These are phyloP conservation scores for Cadophora sp. DNA, from an alignment of 2,329 filamentous ascomycete genomes.

Conservation along the genomic window DNA sequence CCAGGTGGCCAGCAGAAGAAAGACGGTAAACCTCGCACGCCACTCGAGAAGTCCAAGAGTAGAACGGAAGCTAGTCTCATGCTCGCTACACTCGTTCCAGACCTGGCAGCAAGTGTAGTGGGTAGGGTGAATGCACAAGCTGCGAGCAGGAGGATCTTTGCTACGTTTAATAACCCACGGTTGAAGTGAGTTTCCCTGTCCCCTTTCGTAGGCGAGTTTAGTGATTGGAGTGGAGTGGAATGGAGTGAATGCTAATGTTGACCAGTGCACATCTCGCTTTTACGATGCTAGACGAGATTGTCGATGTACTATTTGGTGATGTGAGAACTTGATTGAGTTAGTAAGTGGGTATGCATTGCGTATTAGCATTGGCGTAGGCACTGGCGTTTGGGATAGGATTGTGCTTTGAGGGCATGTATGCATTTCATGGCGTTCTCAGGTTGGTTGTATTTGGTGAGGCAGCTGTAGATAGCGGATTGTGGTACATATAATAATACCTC, in stretches of 20 bases:
- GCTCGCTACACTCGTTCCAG: constrained; percentile 87
- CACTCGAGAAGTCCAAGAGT: constrained; percentile 78
- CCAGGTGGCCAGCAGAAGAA: constrained; percentile 67
- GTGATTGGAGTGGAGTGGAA: neutral
- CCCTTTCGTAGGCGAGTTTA: neutral
- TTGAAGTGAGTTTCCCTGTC: constrained; percentile 72
- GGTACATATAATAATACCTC: too few species aligned
- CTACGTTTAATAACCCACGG: constrained; percentile 87
- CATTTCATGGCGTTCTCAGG: constrained; percentile 21
- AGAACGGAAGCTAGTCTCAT: constrained; percentile 88
- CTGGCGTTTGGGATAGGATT: constrained; percentile 4
- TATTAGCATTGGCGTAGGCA: constrained; percentile 7
- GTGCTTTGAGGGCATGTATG: constrained; percentile 11
- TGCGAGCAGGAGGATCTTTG: constrained; percentile 87
- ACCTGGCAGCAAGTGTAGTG: constrained; percentile 91
- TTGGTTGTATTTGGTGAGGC: neutral
- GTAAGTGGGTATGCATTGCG: constrained; percentile 19
- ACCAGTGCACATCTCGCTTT: constrained; percentile 46
- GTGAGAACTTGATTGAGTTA: constrained; percentile 33
- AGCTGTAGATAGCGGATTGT: too few species aligned
- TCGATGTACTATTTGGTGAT: constrained; percentile 46
- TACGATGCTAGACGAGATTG: constrained; percentile 47
- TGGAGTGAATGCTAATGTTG: constrained; percentile 26
- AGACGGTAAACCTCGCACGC: constrained; percentile 62
- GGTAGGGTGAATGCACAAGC: constrained; percentile 90